Evolutionary conservation across 2,329 filamentous ascomycete genomes (phyloP).

Genomic region (Mollisia scopiformis): DNA sequence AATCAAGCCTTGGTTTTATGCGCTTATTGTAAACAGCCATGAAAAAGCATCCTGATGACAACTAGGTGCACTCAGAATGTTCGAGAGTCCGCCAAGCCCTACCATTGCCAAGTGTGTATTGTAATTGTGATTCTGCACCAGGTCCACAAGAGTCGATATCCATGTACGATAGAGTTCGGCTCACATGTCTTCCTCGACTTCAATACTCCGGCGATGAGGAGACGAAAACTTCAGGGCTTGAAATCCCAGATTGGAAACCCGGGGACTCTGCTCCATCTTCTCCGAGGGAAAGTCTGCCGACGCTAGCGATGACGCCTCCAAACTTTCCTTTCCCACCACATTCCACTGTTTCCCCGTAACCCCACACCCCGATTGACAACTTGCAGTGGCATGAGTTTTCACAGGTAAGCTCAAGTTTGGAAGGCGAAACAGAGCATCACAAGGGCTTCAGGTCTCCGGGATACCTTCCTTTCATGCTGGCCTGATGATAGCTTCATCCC

Average conservation of each 20-base stretch:
- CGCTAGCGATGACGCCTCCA: constrained; percentile 2
- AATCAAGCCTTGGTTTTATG: too few relatives aligned
- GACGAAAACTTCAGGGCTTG: background rate
- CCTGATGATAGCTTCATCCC: background rate
- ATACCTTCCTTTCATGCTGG: background rate
- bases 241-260: background rate
- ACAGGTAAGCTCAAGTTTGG: background rate
- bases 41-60: too few relatives aligned
- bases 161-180: too few relatives aligned
- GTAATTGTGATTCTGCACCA: too few relatives aligned
- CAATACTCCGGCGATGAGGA: too few relatives aligned
- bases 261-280: background rate
- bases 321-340: constrained; percentile 5
- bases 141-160: too few relatives aligned
- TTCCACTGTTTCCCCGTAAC: background rate
- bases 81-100: too few relatives aligned
- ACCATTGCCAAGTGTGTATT: too few relatives aligned
- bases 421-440: background rate
- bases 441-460: background rate
- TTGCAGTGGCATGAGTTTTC: background rate
- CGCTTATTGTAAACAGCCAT: too few relatives aligned
- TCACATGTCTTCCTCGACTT: background rate
- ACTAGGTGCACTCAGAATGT: too few relatives aligned
- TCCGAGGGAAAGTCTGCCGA: constrained; percentile 20
- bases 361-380: background rate